These are phyloP conservation scores for Ajuga chamaepitys DNA, from an alignment of 257 asterid genomes.

Conservation along the genomic window DNA sequence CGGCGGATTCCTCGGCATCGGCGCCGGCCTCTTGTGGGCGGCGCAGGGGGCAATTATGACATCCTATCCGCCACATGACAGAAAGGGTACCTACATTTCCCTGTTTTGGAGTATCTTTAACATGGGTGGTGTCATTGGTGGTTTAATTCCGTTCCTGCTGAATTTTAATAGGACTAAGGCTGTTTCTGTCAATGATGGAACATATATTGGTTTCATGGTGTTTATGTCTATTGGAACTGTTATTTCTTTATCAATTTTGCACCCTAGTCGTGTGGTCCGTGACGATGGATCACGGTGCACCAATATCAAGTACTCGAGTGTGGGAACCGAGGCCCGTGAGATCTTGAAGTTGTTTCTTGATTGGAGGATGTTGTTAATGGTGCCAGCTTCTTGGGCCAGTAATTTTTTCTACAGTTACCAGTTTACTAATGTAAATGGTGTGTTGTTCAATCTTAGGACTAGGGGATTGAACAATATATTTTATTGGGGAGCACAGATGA, in stretches of 20 bases:
- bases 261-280: slow-evolving; percentile 69
- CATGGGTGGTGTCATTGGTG: slow-evolving; percentile 91
- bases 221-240: slow-evolving; percentile 70
- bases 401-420: slow-evolving; percentile 89
- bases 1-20: slow-evolving; percentile 81
- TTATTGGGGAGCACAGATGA: slow-evolving; percentile 77
- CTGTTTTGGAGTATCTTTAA: slow-evolving; percentile 89
- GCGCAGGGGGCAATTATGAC: slow-evolving; percentile 96
- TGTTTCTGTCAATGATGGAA: slow-evolving; percentile 79
- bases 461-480: slow-evolving; percentile 58
- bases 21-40: slow-evolving; percentile 94
- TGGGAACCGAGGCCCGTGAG: slow-evolving; percentile 37
- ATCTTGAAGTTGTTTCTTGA: slow-evolving; percentile 58
- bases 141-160: slow-evolving; percentile 59
- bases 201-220: slow-evolving; percentile 85
- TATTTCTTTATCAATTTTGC: slow-evolving; percentile 53
- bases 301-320: slow-evolving; percentile 66
- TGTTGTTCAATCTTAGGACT: slow-evolving; percentile 68
- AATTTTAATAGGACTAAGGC: slow-evolving; percentile 52
- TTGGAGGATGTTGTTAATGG: slow-evolving; percentile 79
- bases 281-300: slow-evolving; percentile 75
- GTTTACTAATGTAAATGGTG: slow-evolving; percentile 77
- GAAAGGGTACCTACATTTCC: slow-evolving; percentile 80
- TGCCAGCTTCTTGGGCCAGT: slow-evolving; percentile 95
- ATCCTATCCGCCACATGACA: slow-evolving; percentile 74